A percentile compares a stretch with the other conserved stretches of the same genome.
Evolutionary conservation across 768 basidiomycete species (phyloP).

Genomic region (Boletus rubroflammeus): DNA sequence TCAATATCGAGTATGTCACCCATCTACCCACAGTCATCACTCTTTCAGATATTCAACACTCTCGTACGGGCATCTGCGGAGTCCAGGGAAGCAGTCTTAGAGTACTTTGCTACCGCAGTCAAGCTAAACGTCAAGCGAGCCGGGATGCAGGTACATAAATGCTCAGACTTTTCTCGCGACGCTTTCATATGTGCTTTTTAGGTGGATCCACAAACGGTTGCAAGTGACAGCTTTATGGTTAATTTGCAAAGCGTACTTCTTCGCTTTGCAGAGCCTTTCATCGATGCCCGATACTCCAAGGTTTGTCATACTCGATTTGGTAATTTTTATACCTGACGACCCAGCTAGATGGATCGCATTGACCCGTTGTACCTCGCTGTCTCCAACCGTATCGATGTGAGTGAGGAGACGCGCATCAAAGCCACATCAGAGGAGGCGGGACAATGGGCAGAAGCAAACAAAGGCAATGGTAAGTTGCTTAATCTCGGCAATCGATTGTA

Average conservation of each 20-base stretch:
- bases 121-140: constrained; percentile 78
- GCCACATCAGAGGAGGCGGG: constrained; percentile 86
- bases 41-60: constrained; percentile 86
- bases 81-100: constrained; percentile 75
- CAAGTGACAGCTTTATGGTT: constrained; percentile 89
- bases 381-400: constrained; percentile 68
- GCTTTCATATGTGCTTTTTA: constrained; percentile 25
- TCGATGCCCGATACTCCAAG: constrained; percentile 89
- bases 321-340: constrained; percentile 4
- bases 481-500: background rate
- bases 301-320: constrained; percentile 34
- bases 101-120: constrained; percentile 74
- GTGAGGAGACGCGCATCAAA: constrained; percentile 91
- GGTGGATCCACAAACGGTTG: constrained; percentile 83
- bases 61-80: constrained; percentile 81
- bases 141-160: constrained; percentile 74
- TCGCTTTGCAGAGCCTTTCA: constrained; percentile 89
- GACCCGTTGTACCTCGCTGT: constrained; percentile 78
- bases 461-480: constrained; percentile 39
- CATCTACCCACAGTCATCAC: constrained; percentile 40
- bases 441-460: constrained; percentile 60
- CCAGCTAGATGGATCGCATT: constrained; percentile 78
- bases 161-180: background rate
- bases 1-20: background rate
- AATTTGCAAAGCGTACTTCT: constrained; percentile 83